Percentiles rank a stretch among this genome's conserved stretches.
Evolutionary conservation across 257 asterid genomes (phyloP).

Genomic region (Euphrasia confusa): DNA sequence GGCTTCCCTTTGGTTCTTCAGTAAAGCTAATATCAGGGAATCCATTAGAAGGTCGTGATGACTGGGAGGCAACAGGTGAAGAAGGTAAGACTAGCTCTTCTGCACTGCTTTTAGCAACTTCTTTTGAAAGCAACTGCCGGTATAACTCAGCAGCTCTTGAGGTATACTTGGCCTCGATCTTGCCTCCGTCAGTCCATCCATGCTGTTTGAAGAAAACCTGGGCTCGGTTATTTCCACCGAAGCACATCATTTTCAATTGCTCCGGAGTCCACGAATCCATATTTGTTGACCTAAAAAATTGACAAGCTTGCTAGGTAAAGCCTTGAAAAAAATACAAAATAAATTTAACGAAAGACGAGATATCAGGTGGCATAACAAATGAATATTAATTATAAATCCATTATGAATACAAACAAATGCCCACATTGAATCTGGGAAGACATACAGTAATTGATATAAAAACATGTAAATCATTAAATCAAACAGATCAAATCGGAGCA

Average conservation of each 20-base stretch:
- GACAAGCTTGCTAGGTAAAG: slow-evolving; percentile 38
- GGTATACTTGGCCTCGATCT: slow-evolving; percentile 85
- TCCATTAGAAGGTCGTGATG: slow-evolving; percentile 54
- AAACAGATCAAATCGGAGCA: not conserved
- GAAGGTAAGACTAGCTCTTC: slow-evolving; percentile 70
- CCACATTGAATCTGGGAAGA: not conserved
- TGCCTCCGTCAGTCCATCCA: slow-evolving; percentile 98
- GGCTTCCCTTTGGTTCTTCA: slow-evolving; percentile 45
- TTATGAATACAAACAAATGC: slow-evolving; percentile 6
- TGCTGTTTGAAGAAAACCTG: slow-evolving; percentile 96
- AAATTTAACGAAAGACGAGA: not conserved
- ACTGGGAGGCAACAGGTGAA: slow-evolving; percentile 67
- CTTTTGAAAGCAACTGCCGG: slow-evolving; percentile 77
- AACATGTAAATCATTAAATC: not conserved
- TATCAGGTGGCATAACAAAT: not conserved
- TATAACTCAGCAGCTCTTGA: slow-evolving; percentile 98
- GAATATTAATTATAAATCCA: not conserved
- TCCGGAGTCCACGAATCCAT: slow-evolving; percentile 96
- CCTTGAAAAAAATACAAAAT: slow-evolving; percentile 20
- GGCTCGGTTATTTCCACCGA: slow-evolving; percentile 97
- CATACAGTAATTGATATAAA: not conserved
- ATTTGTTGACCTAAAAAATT: slow-evolving; percentile 69
- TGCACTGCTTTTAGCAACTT: slow-evolving; percentile 83
- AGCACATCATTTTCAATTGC: slow-evolving; percentile 87
- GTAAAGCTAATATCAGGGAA: slow-evolving; percentile 44